Evolutionary conservation across 306 rosid genomes (phyloP).

Genomic region (Lathyrus oleraceus): DNA sequence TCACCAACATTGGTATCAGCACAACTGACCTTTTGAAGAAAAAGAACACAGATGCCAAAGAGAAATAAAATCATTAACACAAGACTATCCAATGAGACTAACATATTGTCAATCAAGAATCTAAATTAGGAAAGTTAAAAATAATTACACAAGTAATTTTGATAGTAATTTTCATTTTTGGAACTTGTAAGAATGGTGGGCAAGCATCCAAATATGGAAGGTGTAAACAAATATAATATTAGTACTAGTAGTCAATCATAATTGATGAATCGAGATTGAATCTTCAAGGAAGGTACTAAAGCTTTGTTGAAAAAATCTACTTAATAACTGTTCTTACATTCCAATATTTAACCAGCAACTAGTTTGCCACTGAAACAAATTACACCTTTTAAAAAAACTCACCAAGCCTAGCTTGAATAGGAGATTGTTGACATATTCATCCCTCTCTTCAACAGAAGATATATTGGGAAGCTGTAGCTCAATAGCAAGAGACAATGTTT

Average conservation of each 20-base stretch:
- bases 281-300: not conserved
- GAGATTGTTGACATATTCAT: conserved; percentile 73
- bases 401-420: conserved; percentile 87
- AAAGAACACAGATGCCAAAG: conserved; percentile 31
- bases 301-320: not conserved
- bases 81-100: not conserved
- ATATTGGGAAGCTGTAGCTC: conserved; percentile 77
- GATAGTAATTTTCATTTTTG: conserved; percentile 9
- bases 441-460: conserved; percentile 68
- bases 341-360: not conserved
- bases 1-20: conserved; percentile 91
- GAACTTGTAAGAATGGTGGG: conserved; percentile 7
- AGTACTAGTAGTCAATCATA: not conserved
- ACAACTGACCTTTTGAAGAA: conserved; percentile 71
- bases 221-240: not conserved
- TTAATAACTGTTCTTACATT: not conserved
- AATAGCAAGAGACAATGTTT: conserved; percentile 79
- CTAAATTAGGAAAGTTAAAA: conserved; percentile 26
- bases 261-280: conserved; percentile 12
- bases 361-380: conserved; percentile 8
- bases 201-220: not conserved
- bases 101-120: conserved; percentile 29
- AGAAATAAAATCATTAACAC: conserved; percentile 33
- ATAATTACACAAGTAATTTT: conserved; percentile 20
- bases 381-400: conserved; percentile 27